Base-by-base conservation (phyloP, 352 stramenopile genomes). In the Pythium aphanidermatum region DNA sequence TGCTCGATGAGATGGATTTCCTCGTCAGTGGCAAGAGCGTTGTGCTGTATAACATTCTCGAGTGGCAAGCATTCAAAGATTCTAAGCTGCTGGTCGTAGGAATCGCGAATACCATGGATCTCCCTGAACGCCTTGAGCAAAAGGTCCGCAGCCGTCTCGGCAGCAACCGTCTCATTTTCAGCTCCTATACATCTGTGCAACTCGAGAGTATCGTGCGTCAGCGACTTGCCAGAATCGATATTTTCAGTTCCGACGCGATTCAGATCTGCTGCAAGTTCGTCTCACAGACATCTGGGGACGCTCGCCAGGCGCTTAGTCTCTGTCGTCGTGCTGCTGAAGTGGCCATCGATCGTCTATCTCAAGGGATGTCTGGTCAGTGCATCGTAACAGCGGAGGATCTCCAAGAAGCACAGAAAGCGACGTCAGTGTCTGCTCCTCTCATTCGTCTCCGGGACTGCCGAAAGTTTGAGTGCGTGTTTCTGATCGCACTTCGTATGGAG, bases 1-100 rank as follows among this genome's bases (percentile, higher is more conserved):
- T 88, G 39, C 52, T 88, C 35, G 75, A 88, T 33, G 75, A 88
- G 54, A 86, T 88, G 70, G 75, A 88, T 42, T 88, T 88, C 40
- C 76, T 88, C 55, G 52, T 86, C 19, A 68, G 71, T 0, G 69
- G 73, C 29, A 88, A 88, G 54, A 82, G 80, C 51, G 65, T 73
- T 29, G 76, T 89, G 42, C 58, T 89, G 43, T 89, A 89, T 70
- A 89, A 89, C 49, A 48, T 89, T 24, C 60, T 89, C 19, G 77
- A 89, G 51, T 89, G 77, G 77, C 74, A 85, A 33, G 66, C 66
- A 2, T 59, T 68, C 21, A 36, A 58, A 13, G 65, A 64, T 3
- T 74, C 77, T 28, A 86, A 86, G 37, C 70, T 89, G 32, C 56
- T 86, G 25, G 48, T 89, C 29, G 53, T 89, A 8, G 77, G 77